Conservation (phyloP, 1,284 basidiomycete genomes). For the Cystobasidium slooffiae region DNA sequence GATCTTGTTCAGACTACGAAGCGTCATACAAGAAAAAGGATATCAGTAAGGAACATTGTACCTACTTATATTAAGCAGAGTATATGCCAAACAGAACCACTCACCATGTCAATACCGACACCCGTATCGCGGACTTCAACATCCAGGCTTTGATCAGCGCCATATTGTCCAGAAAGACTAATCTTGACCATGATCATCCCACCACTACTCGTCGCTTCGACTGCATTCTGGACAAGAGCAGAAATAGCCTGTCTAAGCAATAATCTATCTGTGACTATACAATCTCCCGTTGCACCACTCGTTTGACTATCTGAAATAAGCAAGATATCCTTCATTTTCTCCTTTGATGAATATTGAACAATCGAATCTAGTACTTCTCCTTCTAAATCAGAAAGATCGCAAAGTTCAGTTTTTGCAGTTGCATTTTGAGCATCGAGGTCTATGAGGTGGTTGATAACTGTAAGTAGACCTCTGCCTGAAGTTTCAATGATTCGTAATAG, state of each 20-base stretch:
- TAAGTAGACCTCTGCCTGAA: conserved; percentile 25
- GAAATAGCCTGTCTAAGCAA: conserved; percentile 11
- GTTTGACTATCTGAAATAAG: neutral
- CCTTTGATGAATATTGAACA: conserved; percentile 7
- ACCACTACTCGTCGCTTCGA: conserved; percentile 11
- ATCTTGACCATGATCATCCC: conserved; percentile 1
- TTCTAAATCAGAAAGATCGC: conserved; percentile 16
- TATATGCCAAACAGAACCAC: neutral
- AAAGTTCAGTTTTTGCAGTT: neutral
- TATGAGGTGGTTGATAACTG: conserved; percentile 32
- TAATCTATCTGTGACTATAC: neutral
- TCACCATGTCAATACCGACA: conserved; percentile 16
- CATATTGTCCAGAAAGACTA: neutral
- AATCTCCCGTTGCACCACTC: neutral
- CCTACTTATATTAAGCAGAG: too few relatives aligned
- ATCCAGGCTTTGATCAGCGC: neutral
- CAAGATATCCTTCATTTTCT: conserved; percentile 3
- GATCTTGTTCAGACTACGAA: neutral
- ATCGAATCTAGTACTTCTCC: conserved; percentile 20
- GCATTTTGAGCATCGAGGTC: conserved; percentile 16
- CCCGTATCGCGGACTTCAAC: conserved; percentile 24
- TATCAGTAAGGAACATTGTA: neutral
- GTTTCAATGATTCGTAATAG: conserved; percentile 19
- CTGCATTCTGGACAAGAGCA: conserved; percentile 22
- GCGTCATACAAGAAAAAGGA: neutral